Base-by-base conservation (phyloP, 495 filamentous ascomycete genomes). In the Aspergillus asperescens region DNA sequence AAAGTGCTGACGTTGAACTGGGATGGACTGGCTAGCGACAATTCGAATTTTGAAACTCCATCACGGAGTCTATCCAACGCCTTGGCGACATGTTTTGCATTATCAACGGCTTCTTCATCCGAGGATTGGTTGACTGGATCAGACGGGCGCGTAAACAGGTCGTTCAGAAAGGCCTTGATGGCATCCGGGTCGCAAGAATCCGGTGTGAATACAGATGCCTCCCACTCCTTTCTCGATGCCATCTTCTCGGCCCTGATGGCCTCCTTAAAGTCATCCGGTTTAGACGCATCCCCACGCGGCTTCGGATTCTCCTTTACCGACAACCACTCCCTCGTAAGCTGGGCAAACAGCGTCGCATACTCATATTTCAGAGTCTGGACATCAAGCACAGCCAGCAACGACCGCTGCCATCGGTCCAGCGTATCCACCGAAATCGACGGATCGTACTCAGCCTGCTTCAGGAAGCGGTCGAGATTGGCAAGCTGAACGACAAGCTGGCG, bases 261-360 rank as follows among this genome's bases (percentile, higher is more conserved):
- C 15, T 52, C 15, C 13, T 57, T 48, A 24, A 34, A 47, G 13
- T 48, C 48, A 7, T 57, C 48, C 13, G 27, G 9, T 24, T 32
- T 40, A 3, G 42, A 22, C 22, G 20, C 25, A 15, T 35, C 47
- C 6, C 9, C 35, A 8, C 15, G 12, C 4, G 34, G 22, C 10
- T 8, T 16, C 3, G 10, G 32, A 3, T 22, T 41, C 34, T 41
- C 52, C 32, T 57, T 57, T 0, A 37, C 16, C 15, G 54, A 52
- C 19, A 57, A 22, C 54, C 54, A 57, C 48, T 57, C 54, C 54
- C 52, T 57, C 0, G 54, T 57, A 1, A 57, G 39, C 42, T 57
- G 54, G 7, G 41, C 48, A 15, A 57, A 57, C 6, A 57, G 35
- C 7, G 54, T 52, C 5, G 54, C 54, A 22, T 52, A 57, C 37